Evolutionary conservation across 495 filamentous ascomycete genomes (phyloP).

Genomic region (Aspergillus indologenus): DNA sequence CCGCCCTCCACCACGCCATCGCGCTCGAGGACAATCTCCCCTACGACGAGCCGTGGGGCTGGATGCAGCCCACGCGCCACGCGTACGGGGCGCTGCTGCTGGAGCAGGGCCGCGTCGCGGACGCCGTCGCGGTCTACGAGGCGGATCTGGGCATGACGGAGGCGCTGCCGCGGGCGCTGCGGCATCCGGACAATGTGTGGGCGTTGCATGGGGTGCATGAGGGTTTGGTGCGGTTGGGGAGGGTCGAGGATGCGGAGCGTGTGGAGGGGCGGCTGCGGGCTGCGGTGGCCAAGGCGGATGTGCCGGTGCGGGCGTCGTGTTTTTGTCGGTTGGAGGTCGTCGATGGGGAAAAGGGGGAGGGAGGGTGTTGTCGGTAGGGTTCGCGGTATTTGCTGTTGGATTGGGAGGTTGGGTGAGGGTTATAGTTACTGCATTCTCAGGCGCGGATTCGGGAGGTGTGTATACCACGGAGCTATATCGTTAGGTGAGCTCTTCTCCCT

Average conservation of each 20-base stretch:
- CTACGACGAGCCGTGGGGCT: conserved; percentile 67
- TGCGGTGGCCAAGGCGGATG: conserved; percentile 53
- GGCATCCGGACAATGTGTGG: conserved; percentile 68
- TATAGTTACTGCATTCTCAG: too few species aligned
- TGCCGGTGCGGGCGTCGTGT: conserved; percentile 57
- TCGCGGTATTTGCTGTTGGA: too few species aligned
- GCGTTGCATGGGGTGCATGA: conserved; percentile 65
- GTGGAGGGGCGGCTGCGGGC: conserved; percentile 46
- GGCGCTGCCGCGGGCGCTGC: conserved; percentile 50
- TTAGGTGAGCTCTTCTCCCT: too few species aligned
- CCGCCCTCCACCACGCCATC: conserved; percentile 49
- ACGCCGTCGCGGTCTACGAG: conserved; percentile 54
- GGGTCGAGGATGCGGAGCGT: conserved; percentile 47
- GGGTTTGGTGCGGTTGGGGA: conserved; percentile 53
- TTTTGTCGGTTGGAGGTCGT: conserved; percentile 48
- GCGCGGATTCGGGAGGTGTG: too few species aligned
- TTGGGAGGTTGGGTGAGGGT: too few species aligned
- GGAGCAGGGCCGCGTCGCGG: conserved; percentile 56
- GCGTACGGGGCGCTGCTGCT: conserved; percentile 61
- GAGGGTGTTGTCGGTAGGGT: too few species aligned
- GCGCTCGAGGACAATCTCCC: conserved; percentile 52
- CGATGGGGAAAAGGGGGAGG: too few species aligned
- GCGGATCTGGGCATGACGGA: conserved; percentile 59
- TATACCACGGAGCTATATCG: too few species aligned
- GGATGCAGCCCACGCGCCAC: conserved; percentile 68